Evolutionary conservation across 2,329 filamentous ascomycete species (phyloP).

Genomic region (Cladophialophora psammophila): DNA sequence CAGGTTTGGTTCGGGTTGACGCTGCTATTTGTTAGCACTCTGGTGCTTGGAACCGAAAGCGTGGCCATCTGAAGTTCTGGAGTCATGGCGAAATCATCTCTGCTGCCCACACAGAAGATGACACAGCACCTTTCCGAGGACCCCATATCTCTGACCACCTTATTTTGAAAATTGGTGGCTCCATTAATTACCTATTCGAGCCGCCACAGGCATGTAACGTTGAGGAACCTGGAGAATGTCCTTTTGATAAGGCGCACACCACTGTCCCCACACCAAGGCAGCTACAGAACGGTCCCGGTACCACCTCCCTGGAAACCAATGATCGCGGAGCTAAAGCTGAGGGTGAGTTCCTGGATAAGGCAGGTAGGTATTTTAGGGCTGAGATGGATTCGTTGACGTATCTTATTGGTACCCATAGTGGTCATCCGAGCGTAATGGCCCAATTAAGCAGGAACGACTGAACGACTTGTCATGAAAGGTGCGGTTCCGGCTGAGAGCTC

Average conservation of each 20-base stretch:
- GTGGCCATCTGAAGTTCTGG: not conserved
- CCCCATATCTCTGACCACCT: slow-evolving; percentile 7
- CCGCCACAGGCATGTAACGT: slow-evolving; percentile 15
- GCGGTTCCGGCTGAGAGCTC: slow-evolving; percentile 3
- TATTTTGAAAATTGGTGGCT: slow-evolving; percentile 2
- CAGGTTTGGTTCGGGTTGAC: not conserved
- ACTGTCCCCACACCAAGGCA: slow-evolving; percentile 13
- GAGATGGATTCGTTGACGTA: slow-evolving; percentile 1
- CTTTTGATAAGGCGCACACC: slow-evolving; percentile 25
- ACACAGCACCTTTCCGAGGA: slow-evolving; percentile 10
- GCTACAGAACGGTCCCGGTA: slow-evolving; percentile 7
- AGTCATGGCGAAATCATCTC: not conserved
- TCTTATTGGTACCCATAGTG: not conserved
- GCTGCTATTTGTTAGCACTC: not conserved
- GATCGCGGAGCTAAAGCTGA: not conserved
- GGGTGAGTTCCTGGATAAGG: not conserved
- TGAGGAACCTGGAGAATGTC: slow-evolving; percentile 25
- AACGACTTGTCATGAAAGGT: slow-evolving; percentile 1
- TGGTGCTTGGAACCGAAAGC: not conserved
- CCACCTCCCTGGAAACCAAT: slow-evolving; percentile 30
- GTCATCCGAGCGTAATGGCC: slow-evolving; percentile 1
- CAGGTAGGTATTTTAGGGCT: slow-evolving; percentile 4
- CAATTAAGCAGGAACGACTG: slow-evolving; percentile 6
- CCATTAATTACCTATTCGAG: not conserved
- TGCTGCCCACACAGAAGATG: not conserved